Base-by-base conservation (phyloP, 257 asterid species). In the Orobanche coerulescens region DNA sequence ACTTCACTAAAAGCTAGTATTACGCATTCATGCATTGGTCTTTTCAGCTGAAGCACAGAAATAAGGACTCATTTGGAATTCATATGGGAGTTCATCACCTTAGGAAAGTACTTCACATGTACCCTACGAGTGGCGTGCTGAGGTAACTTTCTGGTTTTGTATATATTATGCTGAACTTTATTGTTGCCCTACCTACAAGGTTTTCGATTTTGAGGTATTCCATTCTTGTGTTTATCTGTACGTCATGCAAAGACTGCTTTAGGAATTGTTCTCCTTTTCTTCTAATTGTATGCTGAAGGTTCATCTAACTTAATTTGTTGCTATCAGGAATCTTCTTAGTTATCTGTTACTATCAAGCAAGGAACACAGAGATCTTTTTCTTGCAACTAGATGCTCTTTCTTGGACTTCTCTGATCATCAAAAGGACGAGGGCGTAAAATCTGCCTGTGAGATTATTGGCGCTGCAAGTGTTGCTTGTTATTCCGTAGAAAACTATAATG, bases 381-480 rank as follows among this genome's bases (percentile, higher is more conserved):
- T 78, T 56, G 73, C 95, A 65, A 76, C 84, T 55, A 79, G 95
- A 76, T 84, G 98, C 80, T 75, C 79, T 44, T 65, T 58, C 67
- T 47, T 81, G 50, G 83, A 82, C 63, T 69, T 72, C 43, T 69
- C 72, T 56, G 80, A 81, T 61, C 72, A 61, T 58, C 77, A 66
- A 50, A 79, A 79, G 65, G 81, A 71, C 26, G 78, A 70, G 20
- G 76, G 67, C 31, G 24, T 79, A 59, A 92, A 78, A 78, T 84
- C 93, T 49, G 71, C 84, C 56, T 69, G 56, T 71, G 95, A 88
- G 84, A 79, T 82, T 34, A 42, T 84, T 73, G 98, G 94, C 64
- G 95, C 96, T 62, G 88, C 82, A 72, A 83, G 82, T 65, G 86
- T 84, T 70, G 94, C 98, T 72, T 88, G 96, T 73, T 82, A 71